Conservation (phyloP, 2,329 filamentous ascomycete species). For the Penicillium expansum region DNA sequence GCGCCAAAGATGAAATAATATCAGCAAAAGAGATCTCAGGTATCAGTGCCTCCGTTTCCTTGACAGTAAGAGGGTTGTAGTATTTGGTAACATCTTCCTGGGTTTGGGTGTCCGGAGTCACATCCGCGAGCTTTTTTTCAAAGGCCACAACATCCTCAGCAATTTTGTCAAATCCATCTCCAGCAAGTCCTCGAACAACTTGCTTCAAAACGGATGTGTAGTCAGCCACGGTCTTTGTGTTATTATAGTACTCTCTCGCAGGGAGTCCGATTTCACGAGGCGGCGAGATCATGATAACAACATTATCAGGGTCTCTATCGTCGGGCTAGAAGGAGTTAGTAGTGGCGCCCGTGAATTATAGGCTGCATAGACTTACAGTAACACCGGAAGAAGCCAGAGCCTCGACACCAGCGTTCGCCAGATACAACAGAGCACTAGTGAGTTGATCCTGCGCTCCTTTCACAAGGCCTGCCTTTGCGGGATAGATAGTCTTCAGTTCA, state of each 20-base stretch:
- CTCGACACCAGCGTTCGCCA: slow-evolving; percentile 38
- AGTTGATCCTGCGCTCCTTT: slow-evolving; percentile 28
- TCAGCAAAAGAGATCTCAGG: slow-evolving; percentile 56
- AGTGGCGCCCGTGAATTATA: neutral
- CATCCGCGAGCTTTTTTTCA: slow-evolving; percentile 59
- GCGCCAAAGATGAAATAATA: slow-evolving; percentile 54
- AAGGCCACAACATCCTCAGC: slow-evolving; percentile 53
- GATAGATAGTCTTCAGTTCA: slow-evolving; percentile 50
- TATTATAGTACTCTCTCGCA: slow-evolving; percentile 60
- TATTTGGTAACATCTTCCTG: slow-evolving; percentile 63
- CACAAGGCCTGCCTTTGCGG: slow-evolving; percentile 29
- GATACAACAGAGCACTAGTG: slow-evolving; percentile 37
- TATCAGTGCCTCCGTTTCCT: slow-evolving; percentile 54
- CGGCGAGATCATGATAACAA: slow-evolving; percentile 48
- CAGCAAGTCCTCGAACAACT: slow-evolving; percentile 42
- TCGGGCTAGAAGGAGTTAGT: slow-evolving; percentile 39
- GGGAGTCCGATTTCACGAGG: slow-evolving; percentile 56
- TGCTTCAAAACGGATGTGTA: slow-evolving; percentile 50
- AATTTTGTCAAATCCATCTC: slow-evolving; percentile 27
- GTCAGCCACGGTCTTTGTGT: slow-evolving; percentile 51
- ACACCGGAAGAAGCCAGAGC: slow-evolving; percentile 34
- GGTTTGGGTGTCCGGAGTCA: slow-evolving; percentile 58
- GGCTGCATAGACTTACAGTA: slow-evolving; percentile 28
- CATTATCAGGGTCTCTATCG: slow-evolving; percentile 55
- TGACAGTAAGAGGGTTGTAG: slow-evolving; percentile 62